phyloP scores from a whole-genome alignment of 2,329 filamentous ascomycete genomes.

The Phaeosphaeria sp. region DNA sequence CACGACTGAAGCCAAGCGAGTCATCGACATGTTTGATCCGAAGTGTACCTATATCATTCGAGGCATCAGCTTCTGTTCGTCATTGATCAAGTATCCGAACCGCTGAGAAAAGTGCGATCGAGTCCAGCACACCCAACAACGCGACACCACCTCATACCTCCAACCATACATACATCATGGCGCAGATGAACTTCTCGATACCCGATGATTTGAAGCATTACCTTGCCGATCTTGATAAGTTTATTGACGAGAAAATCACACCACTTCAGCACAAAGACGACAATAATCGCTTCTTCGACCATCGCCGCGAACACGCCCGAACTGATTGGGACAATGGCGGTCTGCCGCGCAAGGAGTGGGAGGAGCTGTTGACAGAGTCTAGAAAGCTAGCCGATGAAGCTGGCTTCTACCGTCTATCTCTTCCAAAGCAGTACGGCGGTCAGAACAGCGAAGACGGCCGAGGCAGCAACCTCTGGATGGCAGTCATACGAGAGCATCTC shows the following conservation, averaged over 20 bases:
- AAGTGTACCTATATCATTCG: constrained; percentile 13
- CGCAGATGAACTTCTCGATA: constrained; percentile 55
- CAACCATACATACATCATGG: background rate
- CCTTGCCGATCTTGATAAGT: constrained; percentile 61
- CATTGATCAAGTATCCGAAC: background rate
- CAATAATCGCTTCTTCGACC: constrained; percentile 71
- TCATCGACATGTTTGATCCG: constrained; percentile 38
- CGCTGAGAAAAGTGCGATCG: constrained; percentile 6
- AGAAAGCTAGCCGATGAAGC: constrained; percentile 62
- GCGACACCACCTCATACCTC: background rate
- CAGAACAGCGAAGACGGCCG: constrained; percentile 52
- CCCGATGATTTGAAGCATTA: constrained; percentile 59
- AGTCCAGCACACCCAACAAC: background rate
- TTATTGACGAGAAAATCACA: constrained; percentile 62
- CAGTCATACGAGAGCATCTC: constrained; percentile 66
- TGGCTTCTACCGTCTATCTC: constrained; percentile 66
- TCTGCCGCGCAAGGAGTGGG: constrained; percentile 66
- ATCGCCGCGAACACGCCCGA: constrained; percentile 67
- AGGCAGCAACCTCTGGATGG: constrained; percentile 68
- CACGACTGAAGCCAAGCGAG: constrained; percentile 33
- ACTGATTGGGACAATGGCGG: constrained; percentile 67
- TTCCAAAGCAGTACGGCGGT: constrained; percentile 64
- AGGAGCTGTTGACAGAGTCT: constrained; percentile 59
- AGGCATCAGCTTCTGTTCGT: background rate
- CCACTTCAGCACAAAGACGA: constrained; percentile 64